These are phyloP conservation scores for Rhodotorula toruloides DNA, from an alignment of 768 basidiomycete genomes.

Conservation along the genomic window DNA sequence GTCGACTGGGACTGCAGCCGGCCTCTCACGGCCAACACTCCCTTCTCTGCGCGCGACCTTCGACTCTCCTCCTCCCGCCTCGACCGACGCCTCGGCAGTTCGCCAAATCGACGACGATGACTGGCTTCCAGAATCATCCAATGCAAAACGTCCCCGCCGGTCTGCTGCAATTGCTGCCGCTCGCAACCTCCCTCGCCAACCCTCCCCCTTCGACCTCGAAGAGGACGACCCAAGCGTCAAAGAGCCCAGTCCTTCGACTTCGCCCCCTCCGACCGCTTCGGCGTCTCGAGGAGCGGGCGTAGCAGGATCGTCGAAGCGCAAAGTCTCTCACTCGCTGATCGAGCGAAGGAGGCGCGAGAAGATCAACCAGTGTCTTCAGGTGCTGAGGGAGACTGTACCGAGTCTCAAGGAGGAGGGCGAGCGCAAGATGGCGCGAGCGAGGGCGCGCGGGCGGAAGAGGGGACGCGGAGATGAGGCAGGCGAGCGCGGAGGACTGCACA, in stretches of 20 bases:
- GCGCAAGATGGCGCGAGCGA: constrained; percentile 31
- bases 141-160: constrained; percentile 8
- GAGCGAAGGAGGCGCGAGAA: constrained; percentile 90
- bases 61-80: neutral
- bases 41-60: neutral
- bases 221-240: neutral
- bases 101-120: neutral
- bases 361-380: constrained; percentile 84
- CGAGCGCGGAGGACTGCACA: constrained; percentile 32
- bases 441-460: constrained; percentile 30
- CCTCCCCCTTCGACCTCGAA: constrained; percentile 19
- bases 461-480: constrained; percentile 13
- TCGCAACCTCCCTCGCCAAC: constrained; percentile 17
- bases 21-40: neutral
- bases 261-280: neutral
- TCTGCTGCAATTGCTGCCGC: constrained; percentile 24
- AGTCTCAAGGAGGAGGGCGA: constrained; percentile 25
- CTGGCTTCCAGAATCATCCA: neutral
- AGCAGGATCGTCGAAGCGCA: constrained; percentile 58
- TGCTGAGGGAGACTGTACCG: constrained; percentile 72
- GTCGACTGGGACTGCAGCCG: neutral
- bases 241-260: neutral
- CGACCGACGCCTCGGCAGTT: neutral
- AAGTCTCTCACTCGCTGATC: constrained; percentile 90
- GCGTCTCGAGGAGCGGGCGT: neutral